A percentile compares a stretch with the other conserved stretches of the same genome.
Evolutionary conservation across 306 rosid genomes (phyloP).

Genomic region (Begonia peltatifolia): DNA sequence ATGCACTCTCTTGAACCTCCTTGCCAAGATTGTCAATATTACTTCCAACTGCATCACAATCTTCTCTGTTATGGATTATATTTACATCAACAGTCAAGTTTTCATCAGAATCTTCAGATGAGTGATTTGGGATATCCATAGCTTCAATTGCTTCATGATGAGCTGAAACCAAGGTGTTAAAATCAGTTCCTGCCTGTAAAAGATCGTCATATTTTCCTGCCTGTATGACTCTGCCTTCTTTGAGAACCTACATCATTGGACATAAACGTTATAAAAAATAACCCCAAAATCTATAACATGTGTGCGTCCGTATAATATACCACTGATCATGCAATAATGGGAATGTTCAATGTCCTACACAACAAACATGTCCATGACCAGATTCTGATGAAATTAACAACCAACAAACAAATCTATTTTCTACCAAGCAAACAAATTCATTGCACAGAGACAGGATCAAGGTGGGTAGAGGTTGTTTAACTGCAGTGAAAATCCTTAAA

Average conservation of each 20-base stretch:
- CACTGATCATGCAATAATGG: too few relatives aligned
- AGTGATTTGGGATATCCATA: slow-evolving; percentile 84
- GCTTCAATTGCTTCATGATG: slow-evolving; percentile 99
- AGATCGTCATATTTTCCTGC: slow-evolving; percentile 96
- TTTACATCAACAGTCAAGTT: slow-evolving; percentile 36
- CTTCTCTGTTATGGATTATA: slow-evolving; percentile 27
- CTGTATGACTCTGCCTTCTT: slow-evolving; percentile 75
- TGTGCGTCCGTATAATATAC: too few relatives aligned
- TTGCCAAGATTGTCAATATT: slow-evolving; percentile 58
- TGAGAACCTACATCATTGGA: slow-evolving; percentile 61
- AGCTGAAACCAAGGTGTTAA: slow-evolving; percentile 77
- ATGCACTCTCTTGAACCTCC: slow-evolving; percentile 76
- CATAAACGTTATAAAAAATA: slow-evolving; percentile 6
- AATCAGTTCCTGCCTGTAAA: slow-evolving; percentile 95
- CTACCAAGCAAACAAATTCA: too few relatives aligned
- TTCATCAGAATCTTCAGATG: slow-evolving; percentile 87
- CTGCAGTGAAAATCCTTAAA: too few relatives aligned
- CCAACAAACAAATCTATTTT: too few relatives aligned
- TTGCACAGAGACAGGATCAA: too few relatives aligned
- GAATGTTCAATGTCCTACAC: too few relatives aligned
- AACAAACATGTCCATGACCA: too few relatives aligned
- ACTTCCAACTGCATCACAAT: slow-evolving; percentile 25
- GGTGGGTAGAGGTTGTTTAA: too few relatives aligned
- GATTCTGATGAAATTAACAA: too few relatives aligned
- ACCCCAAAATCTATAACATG: slow-evolving; percentile 5